These are phyloP conservation scores for Xanthoconium purpureum DNA, from an alignment of 768 basidiomycete genomes.

Conservation along the genomic window DNA sequence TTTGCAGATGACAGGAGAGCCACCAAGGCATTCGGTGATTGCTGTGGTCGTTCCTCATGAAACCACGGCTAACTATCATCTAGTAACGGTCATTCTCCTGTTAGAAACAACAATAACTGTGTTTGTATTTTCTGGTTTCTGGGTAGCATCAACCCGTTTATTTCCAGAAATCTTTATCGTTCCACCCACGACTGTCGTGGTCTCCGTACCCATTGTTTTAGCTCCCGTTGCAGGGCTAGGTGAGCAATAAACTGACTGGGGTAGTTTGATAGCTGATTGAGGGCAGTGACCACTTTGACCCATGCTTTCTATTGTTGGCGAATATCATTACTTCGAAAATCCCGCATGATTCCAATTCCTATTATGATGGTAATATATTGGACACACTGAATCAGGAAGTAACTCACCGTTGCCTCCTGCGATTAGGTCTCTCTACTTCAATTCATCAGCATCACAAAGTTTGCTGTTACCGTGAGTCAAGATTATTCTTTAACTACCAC, in stretches of 20 bases:
- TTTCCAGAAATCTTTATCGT: background rate
- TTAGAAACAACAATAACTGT: constrained; percentile 16
- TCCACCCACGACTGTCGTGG: background rate
- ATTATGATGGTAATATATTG: constrained; percentile 16
- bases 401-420: background rate
- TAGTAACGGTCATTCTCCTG: constrained; percentile 13
- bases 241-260: background rate
- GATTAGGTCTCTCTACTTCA: constrained; percentile 25
- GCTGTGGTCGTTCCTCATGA: background rate
- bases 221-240: constrained; percentile 14
- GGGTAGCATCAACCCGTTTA: background rate
- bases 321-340: constrained; percentile 11
- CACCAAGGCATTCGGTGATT: constrained; percentile 17
- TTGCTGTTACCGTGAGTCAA: background rate
- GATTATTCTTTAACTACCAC: background rate
- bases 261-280: background rate
- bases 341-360: background rate
- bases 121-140: constrained; percentile 11
- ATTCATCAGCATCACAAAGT: constrained; percentile 12
- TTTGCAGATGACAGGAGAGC: too few relatives aligned
- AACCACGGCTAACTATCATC: background rate
- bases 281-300: constrained; percentile 12
- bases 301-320: constrained; percentile 26
- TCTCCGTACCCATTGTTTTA: background rate
- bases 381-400: background rate